These are phyloP conservation scores for Proliferodiscus dingleyae DNA, from an alignment of 2,329 filamentous ascomycete species.

Conservation along the genomic window DNA sequence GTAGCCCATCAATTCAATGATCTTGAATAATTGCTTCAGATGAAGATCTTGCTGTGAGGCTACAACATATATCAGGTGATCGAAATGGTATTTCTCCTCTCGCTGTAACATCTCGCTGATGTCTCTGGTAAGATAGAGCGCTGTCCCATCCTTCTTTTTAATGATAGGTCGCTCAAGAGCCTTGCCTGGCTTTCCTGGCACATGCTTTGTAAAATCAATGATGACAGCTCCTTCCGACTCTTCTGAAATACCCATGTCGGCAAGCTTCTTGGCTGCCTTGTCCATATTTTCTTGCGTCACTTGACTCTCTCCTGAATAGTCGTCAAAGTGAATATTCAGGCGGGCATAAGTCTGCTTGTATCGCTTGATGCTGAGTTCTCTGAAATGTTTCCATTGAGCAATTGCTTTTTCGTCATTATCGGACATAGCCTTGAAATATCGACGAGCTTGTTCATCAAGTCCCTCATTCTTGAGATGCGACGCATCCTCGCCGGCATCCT, in stretches of 20 bases:
- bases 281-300: conserved; percentile 64
- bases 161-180: conserved; percentile 66
- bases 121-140: conserved; percentile 73
- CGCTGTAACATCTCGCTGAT: conserved; percentile 69
- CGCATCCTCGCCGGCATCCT: conserved; percentile 37
- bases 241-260: conserved; percentile 59
- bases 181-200: conserved; percentile 62
- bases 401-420: conserved; percentile 58
- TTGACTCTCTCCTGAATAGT: conserved; percentile 70
- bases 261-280: conserved; percentile 55
- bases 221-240: conserved; percentile 69
- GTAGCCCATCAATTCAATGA: conserved; percentile 66
- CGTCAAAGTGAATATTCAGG: conserved; percentile 67
- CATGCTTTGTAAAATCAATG: conserved; percentile 65
- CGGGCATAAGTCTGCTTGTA: conserved; percentile 66
- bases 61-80: conserved; percentile 78
- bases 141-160: conserved; percentile 69
- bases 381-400: conserved; percentile 59
- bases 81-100: conserved; percentile 59
- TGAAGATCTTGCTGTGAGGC: conserved; percentile 69
- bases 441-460: conserved; percentile 69
- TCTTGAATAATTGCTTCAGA: conserved; percentile 71
- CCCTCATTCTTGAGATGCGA: conserved; percentile 47
- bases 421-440: conserved; percentile 69
- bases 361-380: conserved; percentile 60